Evolutionary conservation across 2,329 filamentous ascomycete genomes (phyloP).

Genomic region (Taxawa tesnikishii): DNA sequence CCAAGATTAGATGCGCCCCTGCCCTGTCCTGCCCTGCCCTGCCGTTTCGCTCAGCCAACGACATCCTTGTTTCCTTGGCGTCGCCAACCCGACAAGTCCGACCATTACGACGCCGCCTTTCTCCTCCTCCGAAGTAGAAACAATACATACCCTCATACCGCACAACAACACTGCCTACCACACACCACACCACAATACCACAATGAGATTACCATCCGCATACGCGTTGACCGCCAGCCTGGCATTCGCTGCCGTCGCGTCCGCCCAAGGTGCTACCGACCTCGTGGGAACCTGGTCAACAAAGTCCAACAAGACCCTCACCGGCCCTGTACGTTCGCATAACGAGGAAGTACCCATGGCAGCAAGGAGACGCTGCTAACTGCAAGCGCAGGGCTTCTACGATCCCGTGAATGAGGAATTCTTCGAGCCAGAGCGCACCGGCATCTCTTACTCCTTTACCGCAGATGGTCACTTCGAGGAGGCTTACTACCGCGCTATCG

Average conservation of each 20-base stretch:
- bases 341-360: not conserved
- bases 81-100: too few species aligned
- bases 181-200: not conserved
- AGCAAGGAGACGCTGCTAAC: conserved; percentile 1
- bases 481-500: conserved; percentile 55
- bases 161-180: too few species aligned
- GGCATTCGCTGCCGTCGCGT: conserved; percentile 3
- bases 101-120: too few species aligned
- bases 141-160: too few species aligned
- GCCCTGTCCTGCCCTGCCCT: too few species aligned
- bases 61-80: too few species aligned
- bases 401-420: conserved; percentile 53
- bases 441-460: conserved; percentile 65
- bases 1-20: too few species aligned
- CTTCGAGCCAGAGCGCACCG: conserved; percentile 52
- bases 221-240: conserved; percentile 5
- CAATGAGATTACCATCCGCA: conserved; percentile 5
- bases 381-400: conserved; percentile 48
- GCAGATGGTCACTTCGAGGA: conserved; percentile 55
- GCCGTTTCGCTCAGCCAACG: too few species aligned
- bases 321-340: conserved; percentile 47
- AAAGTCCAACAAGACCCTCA: conserved; percentile 57
- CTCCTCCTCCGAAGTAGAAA: too few species aligned
- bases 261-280: conserved; percentile 12
- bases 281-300: conserved; percentile 62